Evolutionary conservation across 257 asterid species (phyloP).

Genomic region (Scutellaria baicalensis): DNA sequence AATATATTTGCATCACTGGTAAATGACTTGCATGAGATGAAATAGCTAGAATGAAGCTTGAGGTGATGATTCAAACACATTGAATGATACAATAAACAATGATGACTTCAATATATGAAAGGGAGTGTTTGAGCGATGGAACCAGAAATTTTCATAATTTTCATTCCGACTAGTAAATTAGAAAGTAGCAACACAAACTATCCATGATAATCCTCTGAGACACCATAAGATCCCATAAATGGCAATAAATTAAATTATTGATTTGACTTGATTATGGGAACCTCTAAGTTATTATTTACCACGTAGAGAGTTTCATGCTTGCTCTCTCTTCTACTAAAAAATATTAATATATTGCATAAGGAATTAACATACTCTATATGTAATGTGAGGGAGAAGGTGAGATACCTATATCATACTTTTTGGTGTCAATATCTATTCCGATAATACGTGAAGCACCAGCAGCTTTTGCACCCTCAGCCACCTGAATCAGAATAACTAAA

Average conservation of each 20-base stretch:
- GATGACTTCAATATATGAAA: neutral
- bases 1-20: too few species aligned
- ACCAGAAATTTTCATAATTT: neutral
- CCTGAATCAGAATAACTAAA: constrained; percentile 35
- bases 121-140: neutral
- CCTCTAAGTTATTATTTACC: too few species aligned
- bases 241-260: too few species aligned
- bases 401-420: constrained; percentile 73
- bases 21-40: too few species aligned
- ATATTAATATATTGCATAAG: too few species aligned
- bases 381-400: neutral
- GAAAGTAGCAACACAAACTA: neutral
- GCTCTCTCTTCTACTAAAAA: too few species aligned
- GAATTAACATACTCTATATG: neutral
- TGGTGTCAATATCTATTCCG: constrained; percentile 88
- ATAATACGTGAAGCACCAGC: constrained; percentile 97
- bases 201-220: neutral
- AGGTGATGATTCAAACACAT: neutral
- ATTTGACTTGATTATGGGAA: too few species aligned
- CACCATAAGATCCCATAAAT: too few species aligned
- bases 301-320: too few species aligned
- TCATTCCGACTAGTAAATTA: neutral
- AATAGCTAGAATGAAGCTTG: too few species aligned
- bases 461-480: constrained; percentile 98
- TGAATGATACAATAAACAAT: neutral